Base-by-base conservation (phyloP, 805 yeast species). In the Kluyveromyces starmeri region DNA sequence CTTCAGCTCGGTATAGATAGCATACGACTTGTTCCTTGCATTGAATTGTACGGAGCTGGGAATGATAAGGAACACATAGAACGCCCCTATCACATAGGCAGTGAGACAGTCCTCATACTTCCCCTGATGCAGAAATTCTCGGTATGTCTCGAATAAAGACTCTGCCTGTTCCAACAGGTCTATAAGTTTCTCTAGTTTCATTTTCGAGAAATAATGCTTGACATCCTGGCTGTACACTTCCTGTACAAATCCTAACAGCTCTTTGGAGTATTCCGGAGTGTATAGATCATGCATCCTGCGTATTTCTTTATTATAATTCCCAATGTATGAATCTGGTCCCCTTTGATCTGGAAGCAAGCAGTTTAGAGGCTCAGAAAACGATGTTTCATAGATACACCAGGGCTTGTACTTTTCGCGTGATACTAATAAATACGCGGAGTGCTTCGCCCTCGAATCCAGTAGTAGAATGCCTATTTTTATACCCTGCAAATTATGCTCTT, bases 1-100 rank as follows among this genome's bases (percentile, higher is more conserved):
- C 38, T 59, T 61, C 35, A 62, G 42, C 8, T 57, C 56, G 14
- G 52, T 45, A 31, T 62, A 64, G n/a, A 63, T 46, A 17, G 57
- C 56, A 35, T 55, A 59, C 36, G 61, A 59, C 39, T 59, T 63
- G 40, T 63, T 63, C 42, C 58, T 59, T 18, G 64, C 48, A 37
- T 61, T 64, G 36, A 62, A 64, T 40, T 64, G 67, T 20, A 58
- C 58, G 4, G 66, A 62, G 24, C 44, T 53, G 9, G 69, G 69
- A 10, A 64, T 57, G 7, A 62, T 55, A 17, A 61, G 44, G 41
- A 50, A 61, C 2, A 64, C 37, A 35, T 60, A 59, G 39, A 56
- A 58, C 28, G 62, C 50, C 2, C 68, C 68, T 6, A 61, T 50
- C 7, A 62, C 57, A 36, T 49, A 63, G 14, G 56, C 53, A 22